A percentile compares a stretch with the other conserved stretches of the same genome.
Conservation (phyloP, 805 yeast genomes). For the Pichia pseudocactophila region DNA sequence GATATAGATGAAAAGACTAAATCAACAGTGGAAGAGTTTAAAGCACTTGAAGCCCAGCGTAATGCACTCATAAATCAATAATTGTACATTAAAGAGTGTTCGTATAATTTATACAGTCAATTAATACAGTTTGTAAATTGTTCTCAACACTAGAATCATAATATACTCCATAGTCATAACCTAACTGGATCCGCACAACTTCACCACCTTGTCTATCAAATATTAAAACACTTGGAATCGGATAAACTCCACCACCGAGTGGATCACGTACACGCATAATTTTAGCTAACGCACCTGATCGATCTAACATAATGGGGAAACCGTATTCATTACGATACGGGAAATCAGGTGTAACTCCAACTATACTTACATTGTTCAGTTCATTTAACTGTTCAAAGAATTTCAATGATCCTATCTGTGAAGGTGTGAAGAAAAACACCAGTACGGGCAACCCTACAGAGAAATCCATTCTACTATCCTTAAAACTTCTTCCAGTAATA, state of each 20-base stretch:
- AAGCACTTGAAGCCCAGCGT: slow-evolving; percentile 25
- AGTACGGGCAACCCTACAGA: background rate
- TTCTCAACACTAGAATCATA: slow-evolving; percentile 12
- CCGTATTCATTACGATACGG: slow-evolving; percentile 8
- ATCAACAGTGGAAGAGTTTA: slow-evolving; percentile 19
- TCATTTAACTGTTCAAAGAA: slow-evolving; percentile 1
- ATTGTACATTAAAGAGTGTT: background rate
- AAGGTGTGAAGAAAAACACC: slow-evolving; percentile 5
- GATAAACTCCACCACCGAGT: slow-evolving; percentile 29
- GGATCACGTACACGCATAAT: slow-evolving; percentile 23
- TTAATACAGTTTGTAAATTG: slow-evolving; percentile 14
- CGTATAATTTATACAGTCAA: slow-evolving; percentile 12
- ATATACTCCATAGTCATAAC: slow-evolving; percentile 20
- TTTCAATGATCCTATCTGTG: background rate
- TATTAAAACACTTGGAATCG: slow-evolving; percentile 23
- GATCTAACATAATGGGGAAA: slow-evolving; percentile 25
- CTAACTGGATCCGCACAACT: slow-evolving; percentile 17
- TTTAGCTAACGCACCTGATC: slow-evolving; percentile 20
- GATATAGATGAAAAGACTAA: slow-evolving; percentile 23
- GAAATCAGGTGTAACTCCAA: slow-evolving; percentile 20
- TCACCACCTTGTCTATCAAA: slow-evolving; percentile 20
- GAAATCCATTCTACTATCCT: background rate
- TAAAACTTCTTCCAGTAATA: background rate
- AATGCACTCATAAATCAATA: slow-evolving; percentile 17
- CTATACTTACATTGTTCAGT: slow-evolving; percentile 5